Evolutionary conservation across 306 rosid genomes (phyloP).

Genomic region (Vigna mungo): DNA sequence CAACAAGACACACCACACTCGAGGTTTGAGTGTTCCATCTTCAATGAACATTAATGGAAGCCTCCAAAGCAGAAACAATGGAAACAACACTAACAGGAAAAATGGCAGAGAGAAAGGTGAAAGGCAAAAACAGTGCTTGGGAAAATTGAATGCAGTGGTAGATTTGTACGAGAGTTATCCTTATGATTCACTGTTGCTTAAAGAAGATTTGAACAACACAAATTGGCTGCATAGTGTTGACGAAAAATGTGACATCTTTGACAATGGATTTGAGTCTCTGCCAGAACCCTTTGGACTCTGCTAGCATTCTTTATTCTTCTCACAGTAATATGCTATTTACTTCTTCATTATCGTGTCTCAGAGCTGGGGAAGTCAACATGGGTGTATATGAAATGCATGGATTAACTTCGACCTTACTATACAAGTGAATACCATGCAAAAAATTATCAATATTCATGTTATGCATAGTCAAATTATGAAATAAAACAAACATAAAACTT

Average conservation of each 20-base stretch:
- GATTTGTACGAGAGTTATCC: constrained; percentile 76
- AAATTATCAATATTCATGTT: neutral
- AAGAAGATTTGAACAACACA: constrained; percentile 74
- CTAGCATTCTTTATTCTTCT: constrained; percentile 53
- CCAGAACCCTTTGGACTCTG: constrained; percentile 80
- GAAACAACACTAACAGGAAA: constrained; percentile 39
- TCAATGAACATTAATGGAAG: constrained; percentile 46
- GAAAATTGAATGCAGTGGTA: constrained; percentile 59
- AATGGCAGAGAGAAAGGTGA: constrained; percentile 52
- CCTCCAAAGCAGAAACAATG: constrained; percentile 51
- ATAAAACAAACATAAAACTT: no score
- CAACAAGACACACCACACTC: constrained; percentile 58
- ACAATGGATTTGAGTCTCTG: constrained; percentile 71
- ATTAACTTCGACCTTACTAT: constrained; percentile 5
- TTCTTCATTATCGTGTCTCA: neutral
- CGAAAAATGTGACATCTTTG: constrained; percentile 72
- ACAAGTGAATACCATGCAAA: neutral
- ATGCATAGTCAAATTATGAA: no score
- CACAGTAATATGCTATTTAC: constrained; percentile 5
- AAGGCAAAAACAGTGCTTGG: constrained; percentile 41
- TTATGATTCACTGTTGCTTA: constrained; percentile 70
- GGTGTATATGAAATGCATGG: neutral
- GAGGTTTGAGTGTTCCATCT: constrained; percentile 48
- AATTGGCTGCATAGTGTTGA: constrained; percentile 75
- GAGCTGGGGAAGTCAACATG: neutral